These are phyloP conservation scores for Cenchrus fungigraminus DNA, from an alignment of 176 grass and related monocot species.

Conservation along the genomic window DNA sequence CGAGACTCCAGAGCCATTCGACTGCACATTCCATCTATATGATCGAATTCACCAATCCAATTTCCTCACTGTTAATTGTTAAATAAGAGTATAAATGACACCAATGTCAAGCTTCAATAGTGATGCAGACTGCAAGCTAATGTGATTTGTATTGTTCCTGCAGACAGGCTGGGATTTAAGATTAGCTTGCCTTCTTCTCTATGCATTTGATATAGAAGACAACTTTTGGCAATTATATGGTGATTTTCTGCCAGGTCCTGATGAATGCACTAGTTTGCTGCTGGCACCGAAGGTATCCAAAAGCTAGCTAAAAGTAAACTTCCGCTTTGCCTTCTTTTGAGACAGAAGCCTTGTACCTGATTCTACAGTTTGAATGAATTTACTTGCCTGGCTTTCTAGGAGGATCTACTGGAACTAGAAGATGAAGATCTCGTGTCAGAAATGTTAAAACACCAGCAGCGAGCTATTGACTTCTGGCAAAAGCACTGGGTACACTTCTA, in stretches of 20 bases:
- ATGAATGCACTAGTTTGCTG: constrained; percentile 95
- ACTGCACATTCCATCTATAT: constrained; percentile 18
- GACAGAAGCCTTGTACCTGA: constrained; percentile 25
- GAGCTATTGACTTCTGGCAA: constrained; percentile 96
- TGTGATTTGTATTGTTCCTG: constrained; percentile 36
- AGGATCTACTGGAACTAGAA: constrained; percentile 91
- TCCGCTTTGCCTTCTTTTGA: neutral
- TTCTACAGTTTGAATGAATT: constrained; percentile 36
- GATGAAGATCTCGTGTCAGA: constrained; percentile 70
- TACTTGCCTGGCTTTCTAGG: constrained; percentile 54
- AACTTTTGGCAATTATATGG: constrained; percentile 96
- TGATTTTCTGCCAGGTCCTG: constrained; percentile 86
- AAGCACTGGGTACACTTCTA: constrained; percentile 82
- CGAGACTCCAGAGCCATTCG: neutral
- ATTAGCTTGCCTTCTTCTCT: constrained; percentile 88
- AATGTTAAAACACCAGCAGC: constrained; percentile 63
- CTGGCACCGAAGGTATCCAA: constrained; percentile 75
- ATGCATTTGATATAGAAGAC: constrained; percentile 74
- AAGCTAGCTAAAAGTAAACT: constrained; percentile 25
- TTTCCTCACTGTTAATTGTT: neutral
- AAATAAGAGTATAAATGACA: neutral
- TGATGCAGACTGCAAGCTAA: constrained; percentile 26
- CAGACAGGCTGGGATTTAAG: constrained; percentile 95
- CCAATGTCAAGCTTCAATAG: neutral
- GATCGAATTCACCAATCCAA: neutral